Evolutionary conservation across 345 rosid genomes (phyloP).

Genomic region (Lenwebbia sp.): DNA sequence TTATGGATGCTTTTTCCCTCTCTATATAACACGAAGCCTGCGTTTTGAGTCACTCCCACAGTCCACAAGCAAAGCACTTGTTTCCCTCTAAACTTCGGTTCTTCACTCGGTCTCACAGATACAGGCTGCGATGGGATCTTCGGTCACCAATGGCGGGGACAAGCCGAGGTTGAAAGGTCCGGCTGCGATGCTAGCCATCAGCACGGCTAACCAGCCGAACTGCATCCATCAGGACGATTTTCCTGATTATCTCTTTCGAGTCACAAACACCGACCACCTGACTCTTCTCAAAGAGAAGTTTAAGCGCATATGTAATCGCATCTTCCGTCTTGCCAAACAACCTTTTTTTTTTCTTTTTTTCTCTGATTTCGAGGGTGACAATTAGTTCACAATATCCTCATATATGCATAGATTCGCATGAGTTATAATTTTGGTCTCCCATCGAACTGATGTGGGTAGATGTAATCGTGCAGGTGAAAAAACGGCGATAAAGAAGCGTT

Average conservation of each 20-base stretch:
- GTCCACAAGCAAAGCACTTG: neutral
- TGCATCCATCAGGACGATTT: neutral
- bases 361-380: too few species aligned
- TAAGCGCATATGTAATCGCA: neutral
- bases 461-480: too few species aligned
- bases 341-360: neutral
- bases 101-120: neutral
- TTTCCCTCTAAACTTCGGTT: neutral
- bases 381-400: too few species aligned
- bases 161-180: neutral
- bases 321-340: neutral
- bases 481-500: too few species aligned
- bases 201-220: neutral
- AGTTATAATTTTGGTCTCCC: too few species aligned
- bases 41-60: neutral
- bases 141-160: neutral
- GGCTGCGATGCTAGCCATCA: neutral
- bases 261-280: neutral
- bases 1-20: too few species aligned
- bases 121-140: neutral
- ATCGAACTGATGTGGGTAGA: too few species aligned
- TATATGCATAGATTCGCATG: too few species aligned
- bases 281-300: neutral
- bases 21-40: too few species aligned
- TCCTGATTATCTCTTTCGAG: neutral